These are phyloP conservation scores for Epithemia pelagica DNA, from an alignment of 108 stramenopile genomes.

Conservation along the genomic window DNA sequence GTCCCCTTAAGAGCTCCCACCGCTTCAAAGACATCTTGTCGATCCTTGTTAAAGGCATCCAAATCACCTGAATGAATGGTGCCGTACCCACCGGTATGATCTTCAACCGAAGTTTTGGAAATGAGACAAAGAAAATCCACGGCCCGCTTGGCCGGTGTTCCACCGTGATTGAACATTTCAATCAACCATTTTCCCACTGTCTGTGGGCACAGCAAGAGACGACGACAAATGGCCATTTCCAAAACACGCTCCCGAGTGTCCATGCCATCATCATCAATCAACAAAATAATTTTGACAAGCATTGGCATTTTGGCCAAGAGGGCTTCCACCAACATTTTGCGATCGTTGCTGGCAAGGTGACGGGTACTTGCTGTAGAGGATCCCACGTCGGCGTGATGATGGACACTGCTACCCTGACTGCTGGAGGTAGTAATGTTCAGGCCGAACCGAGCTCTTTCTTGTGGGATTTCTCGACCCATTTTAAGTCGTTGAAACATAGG, in stretches of 20 bases:
- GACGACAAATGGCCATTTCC: conserved; percentile 14
- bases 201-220: conserved; percentile 10
- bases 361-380: background rate
- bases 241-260: conserved; percentile 11
- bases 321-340: conserved; percentile 1
- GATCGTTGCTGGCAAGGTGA: background rate
- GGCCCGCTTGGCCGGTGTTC: conserved; percentile 11
- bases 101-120: conserved; percentile 8
- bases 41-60: conserved; percentile 8
- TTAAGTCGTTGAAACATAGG: background rate
- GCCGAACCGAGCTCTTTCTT: background rate
- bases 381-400: background rate
- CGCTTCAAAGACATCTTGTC: conserved; percentile 7
- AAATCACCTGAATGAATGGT: conserved; percentile 8
- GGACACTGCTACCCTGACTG: background rate
- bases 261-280: conserved; percentile 15
- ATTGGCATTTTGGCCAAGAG: conserved; percentile 12
- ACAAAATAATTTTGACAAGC: conserved; percentile 18
- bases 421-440: background rate
- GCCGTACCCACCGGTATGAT: conserved; percentile 17
- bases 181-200: conserved; percentile 26
- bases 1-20: conserved; percentile 13
- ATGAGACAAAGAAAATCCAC: conserved; percentile 16
- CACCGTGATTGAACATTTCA: conserved; percentile 18
- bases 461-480: background rate